phyloP scores from a whole-genome alignment of 768 basidiomycete genomes.

The Mycena polygramma region DNA sequence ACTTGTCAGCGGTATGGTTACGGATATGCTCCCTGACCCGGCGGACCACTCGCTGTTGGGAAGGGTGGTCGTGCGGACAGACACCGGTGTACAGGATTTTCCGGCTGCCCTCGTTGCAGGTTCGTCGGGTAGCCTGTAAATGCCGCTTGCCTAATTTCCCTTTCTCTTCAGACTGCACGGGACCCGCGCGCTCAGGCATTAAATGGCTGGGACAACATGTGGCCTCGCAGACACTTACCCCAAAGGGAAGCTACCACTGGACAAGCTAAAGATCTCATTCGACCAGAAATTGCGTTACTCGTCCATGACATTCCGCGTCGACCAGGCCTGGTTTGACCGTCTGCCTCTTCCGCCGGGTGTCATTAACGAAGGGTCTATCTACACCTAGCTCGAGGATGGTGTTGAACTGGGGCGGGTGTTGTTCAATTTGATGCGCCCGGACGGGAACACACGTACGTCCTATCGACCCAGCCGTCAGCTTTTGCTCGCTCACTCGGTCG shows the following conservation, averaged over 20 bases:
- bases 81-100: constrained; percentile 29
- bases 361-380: constrained; percentile 29
- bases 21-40: constrained; percentile 39
- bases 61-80: constrained; percentile 36
- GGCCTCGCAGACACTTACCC: constrained; percentile 19
- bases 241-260: constrained; percentile 30
- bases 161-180: constrained; percentile 46
- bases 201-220: constrained; percentile 43
- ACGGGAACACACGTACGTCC: constrained; percentile 26
- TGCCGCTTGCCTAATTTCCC: not conserved
- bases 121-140: not conserved
- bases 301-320: constrained; percentile 36
- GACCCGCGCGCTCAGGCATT: constrained; percentile 42
- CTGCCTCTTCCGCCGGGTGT: constrained; percentile 39
- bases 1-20: constrained; percentile 45
- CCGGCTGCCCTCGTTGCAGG: constrained; percentile 42
- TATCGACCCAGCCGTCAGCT: not conserved
- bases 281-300: constrained; percentile 44
- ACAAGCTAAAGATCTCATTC: constrained; percentile 39
- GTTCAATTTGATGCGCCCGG: constrained; percentile 34
- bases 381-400: constrained; percentile 34
- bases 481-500: constrained; percentile 10
- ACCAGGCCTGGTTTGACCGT: constrained; percentile 25
- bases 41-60: constrained; percentile 29
- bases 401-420: constrained; percentile 29